These are phyloP conservation scores for Fraxinus sp. DNA, from an alignment of 305 asterid species.

Conservation along the genomic window DNA sequence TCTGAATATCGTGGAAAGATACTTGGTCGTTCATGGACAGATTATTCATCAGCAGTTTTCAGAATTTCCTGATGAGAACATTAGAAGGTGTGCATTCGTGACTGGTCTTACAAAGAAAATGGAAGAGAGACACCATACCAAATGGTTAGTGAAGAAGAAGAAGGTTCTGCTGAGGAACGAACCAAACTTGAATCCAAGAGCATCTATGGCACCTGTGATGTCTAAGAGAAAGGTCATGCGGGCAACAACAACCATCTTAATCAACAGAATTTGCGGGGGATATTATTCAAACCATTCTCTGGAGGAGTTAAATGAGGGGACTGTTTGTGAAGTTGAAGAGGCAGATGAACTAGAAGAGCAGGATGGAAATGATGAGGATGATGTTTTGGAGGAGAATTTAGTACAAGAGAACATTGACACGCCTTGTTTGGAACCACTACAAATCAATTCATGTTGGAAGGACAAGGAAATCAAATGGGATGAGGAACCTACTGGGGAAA, in stretches of 20 bases:
- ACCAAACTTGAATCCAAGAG: conserved; percentile 78
- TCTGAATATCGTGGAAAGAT: conserved; percentile 54
- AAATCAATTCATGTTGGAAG: conserved; percentile 42
- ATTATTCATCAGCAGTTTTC: conserved; percentile 87
- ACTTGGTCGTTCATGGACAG: conserved; percentile 88
- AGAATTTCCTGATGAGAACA: conserved; percentile 76
- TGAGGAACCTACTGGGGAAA: conserved; percentile 56
- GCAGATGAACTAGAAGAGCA: conserved; percentile 65
- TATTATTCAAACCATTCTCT: conserved; percentile 79
- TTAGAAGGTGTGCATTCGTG: conserved; percentile 69
- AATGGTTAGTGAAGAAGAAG: conserved; percentile 93
- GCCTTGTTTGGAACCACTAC: conserved; percentile 33
- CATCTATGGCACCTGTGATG: conserved; percentile 62
- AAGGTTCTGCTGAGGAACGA: conserved; percentile 51
- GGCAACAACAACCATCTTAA: conserved; percentile 83
- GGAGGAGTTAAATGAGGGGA: conserved; percentile 52
- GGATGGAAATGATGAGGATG: conserved; percentile 72
- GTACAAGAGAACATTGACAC: conserved; percentile 37
- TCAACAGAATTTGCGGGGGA: conserved; percentile 89
- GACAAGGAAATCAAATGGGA: conserved; percentile 60
- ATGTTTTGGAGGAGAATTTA: conserved; percentile 48
- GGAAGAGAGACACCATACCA: conserved; percentile 92
- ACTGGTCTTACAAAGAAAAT: conserved; percentile 68
- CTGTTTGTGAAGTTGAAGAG: conserved; percentile 54
- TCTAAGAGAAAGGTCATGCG: conserved; percentile 93